Percentiles rank a stretch among this genome's conserved stretches.
Conservation (phyloP, 2,329 filamentous ascomycete species). For the Pestalotiopsis sp. region DNA sequence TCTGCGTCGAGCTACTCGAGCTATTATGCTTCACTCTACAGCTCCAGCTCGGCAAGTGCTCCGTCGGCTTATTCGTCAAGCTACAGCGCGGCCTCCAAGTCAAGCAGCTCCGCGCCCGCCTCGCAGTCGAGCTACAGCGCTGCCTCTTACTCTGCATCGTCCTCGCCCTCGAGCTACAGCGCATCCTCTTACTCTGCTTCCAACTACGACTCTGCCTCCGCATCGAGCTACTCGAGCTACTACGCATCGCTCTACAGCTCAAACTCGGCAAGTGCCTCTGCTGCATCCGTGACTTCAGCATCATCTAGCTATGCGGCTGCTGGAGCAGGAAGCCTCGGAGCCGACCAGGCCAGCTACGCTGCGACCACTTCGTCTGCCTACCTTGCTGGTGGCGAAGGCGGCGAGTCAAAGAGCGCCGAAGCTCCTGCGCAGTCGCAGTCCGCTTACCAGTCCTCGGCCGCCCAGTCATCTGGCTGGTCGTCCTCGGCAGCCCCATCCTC, state of each 20-base stretch:
- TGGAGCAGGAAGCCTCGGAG: neutral
- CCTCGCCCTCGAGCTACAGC: neutral
- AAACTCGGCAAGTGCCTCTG: neutral
- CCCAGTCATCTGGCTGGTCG: neutral
- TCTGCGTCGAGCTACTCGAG: neutral
- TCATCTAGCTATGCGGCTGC: neutral
- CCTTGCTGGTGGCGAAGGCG: neutral
- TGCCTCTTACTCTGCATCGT: neutral
- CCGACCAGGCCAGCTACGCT: neutral
- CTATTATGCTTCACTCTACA: neutral
- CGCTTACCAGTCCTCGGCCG: neutral
- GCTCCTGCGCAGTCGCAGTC: neutral
- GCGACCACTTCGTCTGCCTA: neutral
- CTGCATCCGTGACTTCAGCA: neutral
- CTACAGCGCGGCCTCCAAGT: neutral
- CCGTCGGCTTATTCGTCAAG: neutral
- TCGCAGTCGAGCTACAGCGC: neutral
- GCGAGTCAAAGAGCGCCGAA: neutral
- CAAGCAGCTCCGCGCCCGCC: neutral
- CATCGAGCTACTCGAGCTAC: neutral
- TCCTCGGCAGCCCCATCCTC: neutral
- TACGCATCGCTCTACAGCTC: neutral
- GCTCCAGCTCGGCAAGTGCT: neutral
- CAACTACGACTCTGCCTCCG: neutral
- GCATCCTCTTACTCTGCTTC: neutral